Conservation (phyloP, 2,329 filamentous ascomycete genomes). For the Bisporella sp. region DNA sequence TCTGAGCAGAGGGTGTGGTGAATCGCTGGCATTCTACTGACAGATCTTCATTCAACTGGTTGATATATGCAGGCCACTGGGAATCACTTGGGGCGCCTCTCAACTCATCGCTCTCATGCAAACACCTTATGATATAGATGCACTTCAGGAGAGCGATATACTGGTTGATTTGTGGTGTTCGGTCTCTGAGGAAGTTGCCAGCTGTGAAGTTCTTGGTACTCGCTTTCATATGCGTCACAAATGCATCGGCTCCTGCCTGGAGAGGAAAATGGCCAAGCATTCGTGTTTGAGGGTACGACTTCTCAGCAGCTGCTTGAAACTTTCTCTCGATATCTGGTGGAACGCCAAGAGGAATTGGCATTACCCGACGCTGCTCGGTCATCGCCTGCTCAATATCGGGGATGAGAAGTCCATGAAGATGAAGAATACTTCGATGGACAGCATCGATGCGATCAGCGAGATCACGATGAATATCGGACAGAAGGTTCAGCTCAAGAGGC, state of each 20-base stretch:
- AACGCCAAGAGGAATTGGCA: conserved; percentile 1
- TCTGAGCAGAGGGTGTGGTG: conserved; percentile 4
- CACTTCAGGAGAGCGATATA: conserved; percentile 9
- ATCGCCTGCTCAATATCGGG: conserved; percentile 10
- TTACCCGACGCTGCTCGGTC: conserved; percentile 4
- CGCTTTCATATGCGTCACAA: conserved; percentile 6
- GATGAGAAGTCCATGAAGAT: conserved; percentile 9
- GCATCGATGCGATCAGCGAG: conserved; percentile 10
- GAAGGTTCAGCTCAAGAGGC: conserved; percentile 12
- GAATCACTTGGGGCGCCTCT: conserved; percentile 1
- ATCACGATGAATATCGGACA: conserved; percentile 10
- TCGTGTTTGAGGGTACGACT: background rate
- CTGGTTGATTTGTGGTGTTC: conserved; percentile 5
- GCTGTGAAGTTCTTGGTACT: conserved; percentile 8
- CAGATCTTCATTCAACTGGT: conserved; percentile 8
- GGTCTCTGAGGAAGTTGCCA: conserved; percentile 8
- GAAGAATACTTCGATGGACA: conserved; percentile 7
- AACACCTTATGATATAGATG: conserved; percentile 7
- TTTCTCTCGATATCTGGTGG: conserved; percentile 7
- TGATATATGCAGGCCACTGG: conserved; percentile 7
- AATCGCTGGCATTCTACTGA: conserved; percentile 9
- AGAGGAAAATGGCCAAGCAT: conserved; percentile 7
- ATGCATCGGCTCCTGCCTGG: conserved; percentile 10
- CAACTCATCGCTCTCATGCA: conserved; percentile 3
- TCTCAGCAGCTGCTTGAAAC: conserved; percentile 7